phyloP scores from a whole-genome alignment of 2,329 filamentous ascomycete genomes.

The Cladorrhinum sp. region DNA sequence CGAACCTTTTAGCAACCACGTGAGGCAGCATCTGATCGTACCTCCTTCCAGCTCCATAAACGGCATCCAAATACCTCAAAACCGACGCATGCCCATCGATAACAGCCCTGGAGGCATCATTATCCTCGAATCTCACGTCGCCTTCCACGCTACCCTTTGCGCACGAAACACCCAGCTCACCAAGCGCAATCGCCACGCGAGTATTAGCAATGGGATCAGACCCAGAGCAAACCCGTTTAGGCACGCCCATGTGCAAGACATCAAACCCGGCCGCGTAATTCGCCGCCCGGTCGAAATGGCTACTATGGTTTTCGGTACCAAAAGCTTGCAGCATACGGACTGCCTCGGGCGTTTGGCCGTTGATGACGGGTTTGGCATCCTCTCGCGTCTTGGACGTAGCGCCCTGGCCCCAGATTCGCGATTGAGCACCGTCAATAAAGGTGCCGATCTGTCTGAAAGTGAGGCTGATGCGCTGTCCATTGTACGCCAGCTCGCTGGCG shows the following conservation, averaged over 20 bases:
- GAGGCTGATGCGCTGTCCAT: slow-evolving; percentile 78
- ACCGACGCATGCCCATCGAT: slow-evolving; percentile 52
- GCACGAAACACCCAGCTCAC: slow-evolving; percentile 45
- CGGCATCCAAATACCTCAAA: slow-evolving; percentile 59
- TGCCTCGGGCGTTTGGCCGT: slow-evolving; percentile 64
- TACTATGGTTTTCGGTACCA: slow-evolving; percentile 75
- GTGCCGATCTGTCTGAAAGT: slow-evolving; percentile 91
- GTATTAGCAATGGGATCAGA: slow-evolving; percentile 41
- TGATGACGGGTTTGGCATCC: slow-evolving; percentile 61
- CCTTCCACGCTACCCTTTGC: slow-evolving; percentile 41
- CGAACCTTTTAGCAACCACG: slow-evolving; percentile 38
- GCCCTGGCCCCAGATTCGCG: slow-evolving; percentile 86
- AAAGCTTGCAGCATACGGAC: slow-evolving; percentile 74
- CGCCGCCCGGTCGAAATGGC: slow-evolving; percentile 69
- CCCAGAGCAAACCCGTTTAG: slow-evolving; percentile 51
- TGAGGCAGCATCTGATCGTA: slow-evolving; percentile 26
- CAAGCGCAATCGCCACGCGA: slow-evolving; percentile 49
- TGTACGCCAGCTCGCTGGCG: slow-evolving; percentile 65
- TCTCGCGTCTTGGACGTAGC: slow-evolving; percentile 65
- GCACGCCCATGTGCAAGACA: slow-evolving; percentile 64
- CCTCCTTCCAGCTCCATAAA: slow-evolving; percentile 39
- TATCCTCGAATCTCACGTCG: slow-evolving; percentile 53
- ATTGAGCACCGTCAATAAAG: slow-evolving; percentile 62
- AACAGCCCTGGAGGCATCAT: slow-evolving; percentile 45
- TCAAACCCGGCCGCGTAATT: slow-evolving; percentile 81